Base-by-base conservation (phyloP, 768 basidiomycete species). In the Suillus sp. region DNA sequence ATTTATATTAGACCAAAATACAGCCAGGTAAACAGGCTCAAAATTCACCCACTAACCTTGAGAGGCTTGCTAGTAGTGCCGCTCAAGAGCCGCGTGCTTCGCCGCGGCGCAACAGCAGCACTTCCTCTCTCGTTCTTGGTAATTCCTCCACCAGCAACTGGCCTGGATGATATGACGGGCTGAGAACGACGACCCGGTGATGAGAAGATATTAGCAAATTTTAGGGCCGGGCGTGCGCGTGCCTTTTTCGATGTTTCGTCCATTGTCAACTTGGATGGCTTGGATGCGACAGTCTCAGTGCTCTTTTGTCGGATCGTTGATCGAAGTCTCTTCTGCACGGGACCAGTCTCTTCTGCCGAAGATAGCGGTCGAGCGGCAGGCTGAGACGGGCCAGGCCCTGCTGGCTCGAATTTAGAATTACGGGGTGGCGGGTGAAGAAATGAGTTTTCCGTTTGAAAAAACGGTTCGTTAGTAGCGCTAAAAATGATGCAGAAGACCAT, bases 141-240 rank as follows among this genome's bases (percentile, higher is more conserved):
- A 66, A 77, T 74, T 61, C 81, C 79, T 13, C 38, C 56, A 18
- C 37, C 18, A 68, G 77, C 73, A 63, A 80, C 78, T 70, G 80
- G 80, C 81, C 84, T 86, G 77, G 88, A 83, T 74, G 87, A 82
- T 77, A 84, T 82, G 75, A 84, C 80, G 74, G 85, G 82, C 88
- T 91, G 89, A 78, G 85, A 85, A 85, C 83, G 83, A 85, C 86
- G 88, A 86, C 84, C 84, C 78, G 86, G 85, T 80, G 87, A 90
- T 90, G 89, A 91, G 90, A 90, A 89, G 83, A 89, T 82, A 81
- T 90, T 90, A 90, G 86, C 83, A 88, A 89, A 86, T 81, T 85
- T 87, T 84, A 90, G 84, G 84, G 87, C 89, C 88, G 87, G 88
- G 87, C 88, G 89, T 83, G 86, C 86, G 88, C 90, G 86, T 91